Percentiles rank a stretch among this genome's conserved stretches.
These are phyloP conservation scores for Vitis rupestris DNA, from an alignment of 164 flowering plant genomes.

Conservation along the genomic window DNA sequence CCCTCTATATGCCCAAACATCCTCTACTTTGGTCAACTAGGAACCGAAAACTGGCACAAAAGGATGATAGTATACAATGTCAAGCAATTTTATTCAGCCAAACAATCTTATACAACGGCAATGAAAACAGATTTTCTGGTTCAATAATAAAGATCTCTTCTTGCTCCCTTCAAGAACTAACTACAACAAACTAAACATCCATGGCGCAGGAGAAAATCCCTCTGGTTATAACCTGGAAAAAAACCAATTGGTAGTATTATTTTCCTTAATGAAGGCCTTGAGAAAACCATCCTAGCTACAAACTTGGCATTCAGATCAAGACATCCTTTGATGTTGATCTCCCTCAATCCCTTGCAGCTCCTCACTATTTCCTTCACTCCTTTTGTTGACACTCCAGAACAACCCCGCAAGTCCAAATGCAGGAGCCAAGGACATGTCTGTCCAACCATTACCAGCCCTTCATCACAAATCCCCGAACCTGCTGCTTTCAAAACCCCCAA, in stretches of 20 bases:
- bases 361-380: conserved; percentile 47
- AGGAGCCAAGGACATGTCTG: conserved; percentile 28
- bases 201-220: conserved; percentile 23
- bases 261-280: conserved; percentile 32
- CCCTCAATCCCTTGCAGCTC: conserved; percentile 44
- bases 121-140: not conserved
- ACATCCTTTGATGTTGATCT: conserved; percentile 45
- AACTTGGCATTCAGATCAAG: conserved; percentile 12
- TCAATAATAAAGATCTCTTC: not conserved
- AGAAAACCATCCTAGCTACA: conserved; percentile 30
- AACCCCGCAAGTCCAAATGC: conserved; percentile 39
- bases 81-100: too few species aligned
- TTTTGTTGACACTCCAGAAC: conserved; percentile 35
- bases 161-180: not conserved
- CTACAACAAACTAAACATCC: conserved; percentile 26
- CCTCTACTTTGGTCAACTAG: too few species aligned
- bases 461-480: conserved; percentile 32
- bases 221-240: conserved; percentile 12
- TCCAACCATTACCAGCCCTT: conserved; percentile 32
- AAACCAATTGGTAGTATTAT: conserved; percentile 13
- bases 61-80: too few species aligned
- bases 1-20: too few species aligned
- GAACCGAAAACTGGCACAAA: too few species aligned
- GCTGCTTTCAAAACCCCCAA: conserved; percentile 40
- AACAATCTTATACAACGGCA: not conserved